These are phyloP conservation scores for Verticillium isaacii DNA, from an alignment of 2,329 filamentous ascomycete genomes.

Conservation along the genomic window DNA sequence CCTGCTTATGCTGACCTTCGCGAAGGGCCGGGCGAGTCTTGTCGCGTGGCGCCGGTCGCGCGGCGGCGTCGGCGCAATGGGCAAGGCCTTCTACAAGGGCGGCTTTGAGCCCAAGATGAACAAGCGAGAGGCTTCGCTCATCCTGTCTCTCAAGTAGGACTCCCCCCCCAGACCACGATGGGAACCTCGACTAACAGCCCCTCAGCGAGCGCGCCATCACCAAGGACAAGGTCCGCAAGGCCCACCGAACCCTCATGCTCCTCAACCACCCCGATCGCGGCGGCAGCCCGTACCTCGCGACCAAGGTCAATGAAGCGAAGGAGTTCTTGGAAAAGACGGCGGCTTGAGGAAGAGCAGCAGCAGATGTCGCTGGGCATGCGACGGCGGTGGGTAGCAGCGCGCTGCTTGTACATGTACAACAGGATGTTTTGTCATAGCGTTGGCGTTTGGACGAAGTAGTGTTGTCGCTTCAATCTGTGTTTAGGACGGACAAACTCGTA, in stretches of 20 bases:
- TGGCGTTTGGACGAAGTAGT: constrained; percentile 3
- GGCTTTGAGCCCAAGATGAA: constrained; percentile 98
- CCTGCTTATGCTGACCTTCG: not conserved
- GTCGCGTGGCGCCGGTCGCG: constrained; percentile 82
- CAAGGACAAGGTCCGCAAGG: constrained; percentile 92
- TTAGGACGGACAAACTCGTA: not conserved
- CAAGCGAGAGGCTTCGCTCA: constrained; percentile 82
- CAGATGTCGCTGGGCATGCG: not conserved
- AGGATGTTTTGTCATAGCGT: constrained; percentile 4
- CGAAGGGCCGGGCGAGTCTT: constrained; percentile 82
- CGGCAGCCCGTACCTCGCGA: constrained; percentile 92
- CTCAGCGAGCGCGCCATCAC: constrained; percentile 77
- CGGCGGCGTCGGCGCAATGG: constrained; percentile 72
- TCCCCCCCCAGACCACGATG: not conserved
- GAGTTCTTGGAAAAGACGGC: constrained; percentile 81
- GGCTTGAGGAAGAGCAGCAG: constrained; percentile 10
- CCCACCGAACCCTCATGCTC: constrained; percentile 92
- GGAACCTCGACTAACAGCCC: not conserved
- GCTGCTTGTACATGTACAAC: constrained; percentile 4
- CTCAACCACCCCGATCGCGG: constrained; percentile 97
- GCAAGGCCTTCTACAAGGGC: constrained; percentile 94
- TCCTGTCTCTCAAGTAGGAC: constrained; percentile 79
- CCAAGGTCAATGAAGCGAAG: constrained; percentile 98
- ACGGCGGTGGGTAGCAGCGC: not conserved
- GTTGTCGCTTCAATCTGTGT: not conserved